Percentiles rank a stretch among this genome's conserved stretches.
These are phyloP conservation scores for Grammothele lineata DNA, from an alignment of 768 basidiomycete species.

Conservation along the genomic window DNA sequence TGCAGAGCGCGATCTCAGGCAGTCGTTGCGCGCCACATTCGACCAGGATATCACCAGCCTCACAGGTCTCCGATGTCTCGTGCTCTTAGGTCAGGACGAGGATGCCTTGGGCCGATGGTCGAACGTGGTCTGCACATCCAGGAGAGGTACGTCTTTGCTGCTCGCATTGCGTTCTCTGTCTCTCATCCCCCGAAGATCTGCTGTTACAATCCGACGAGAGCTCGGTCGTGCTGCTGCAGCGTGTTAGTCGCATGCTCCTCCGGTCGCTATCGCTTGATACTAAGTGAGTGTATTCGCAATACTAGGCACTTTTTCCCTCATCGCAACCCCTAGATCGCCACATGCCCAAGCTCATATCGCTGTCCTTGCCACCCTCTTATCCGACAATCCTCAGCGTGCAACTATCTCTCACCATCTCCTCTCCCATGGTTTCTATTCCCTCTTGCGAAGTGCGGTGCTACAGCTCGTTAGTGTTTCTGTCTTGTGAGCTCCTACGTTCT, in stretches of 20 bases:
- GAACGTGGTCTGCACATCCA: conserved; percentile 26
- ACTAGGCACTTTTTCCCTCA: background rate
- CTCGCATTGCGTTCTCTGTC: background rate
- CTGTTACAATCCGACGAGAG: conserved; percentile 28
- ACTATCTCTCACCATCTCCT: conserved; percentile 44
- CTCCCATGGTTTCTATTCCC: conserved; percentile 39
- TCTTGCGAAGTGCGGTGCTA: conserved; percentile 38
- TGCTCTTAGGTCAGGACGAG: conserved; percentile 53
- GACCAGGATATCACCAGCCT: conserved; percentile 48
- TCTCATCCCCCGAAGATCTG: conserved; percentile 12
- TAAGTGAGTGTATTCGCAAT: conserved; percentile 37
- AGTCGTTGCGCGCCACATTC: conserved; percentile 45
- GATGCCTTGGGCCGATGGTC: conserved; percentile 46
- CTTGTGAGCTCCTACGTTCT: background rate
- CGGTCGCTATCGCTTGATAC: conserved; percentile 45
- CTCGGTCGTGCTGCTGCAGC: conserved; percentile 61
- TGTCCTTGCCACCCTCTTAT: conserved; percentile 46
- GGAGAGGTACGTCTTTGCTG: conserved; percentile 24
- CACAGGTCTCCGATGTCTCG: conserved; percentile 59
- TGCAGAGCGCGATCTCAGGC: conserved; percentile 38
- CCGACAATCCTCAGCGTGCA: conserved; percentile 21
- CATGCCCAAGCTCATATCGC: conserved; percentile 44
- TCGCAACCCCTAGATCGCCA: conserved; percentile 35
- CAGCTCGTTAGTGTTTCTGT: conserved; percentile 42
- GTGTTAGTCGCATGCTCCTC: conserved; percentile 45